phyloP scores from a whole-genome alignment of 345 rosid species.

The Pugionium dolabratum region DNA sequence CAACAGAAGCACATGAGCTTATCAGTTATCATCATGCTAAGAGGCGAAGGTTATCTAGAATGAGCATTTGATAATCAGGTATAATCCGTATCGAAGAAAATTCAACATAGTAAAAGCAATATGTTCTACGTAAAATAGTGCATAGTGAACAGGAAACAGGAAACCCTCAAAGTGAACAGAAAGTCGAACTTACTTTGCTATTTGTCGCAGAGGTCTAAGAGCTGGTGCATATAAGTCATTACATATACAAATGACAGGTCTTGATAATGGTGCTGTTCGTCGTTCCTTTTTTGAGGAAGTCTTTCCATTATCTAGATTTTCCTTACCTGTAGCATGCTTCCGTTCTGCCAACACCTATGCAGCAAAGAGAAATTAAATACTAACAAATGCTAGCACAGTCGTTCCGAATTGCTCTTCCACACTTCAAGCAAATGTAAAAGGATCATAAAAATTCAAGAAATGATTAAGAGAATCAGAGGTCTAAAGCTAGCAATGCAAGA shows the following conservation, averaged over 20 bases:
- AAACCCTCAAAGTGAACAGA: slow-evolving; percentile 16
- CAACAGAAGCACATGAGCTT: slow-evolving; percentile 25
- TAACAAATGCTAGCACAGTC: slow-evolving; percentile 11
- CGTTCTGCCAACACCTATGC: slow-evolving; percentile 73
- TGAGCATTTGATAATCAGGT: slow-evolving; percentile 28
- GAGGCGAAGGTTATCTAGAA: slow-evolving; percentile 17
- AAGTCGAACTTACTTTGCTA: slow-evolving; percentile 76
- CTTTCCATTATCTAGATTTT: slow-evolving; percentile 56
- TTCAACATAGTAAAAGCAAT: slow-evolving; percentile 14
- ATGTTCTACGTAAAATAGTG: slow-evolving; percentile 7
- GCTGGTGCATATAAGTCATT: slow-evolving; percentile 94
- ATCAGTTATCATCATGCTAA: slow-evolving; percentile 29
- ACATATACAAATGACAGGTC: slow-evolving; percentile 85
- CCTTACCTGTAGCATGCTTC: slow-evolving; percentile 61
- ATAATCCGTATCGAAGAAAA: neutral
- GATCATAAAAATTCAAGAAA: slow-evolving; percentile 12
- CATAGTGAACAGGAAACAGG: slow-evolving; percentile 15
- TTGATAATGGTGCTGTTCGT: slow-evolving; percentile 59
- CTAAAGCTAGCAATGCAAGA: slow-evolving; percentile 3
- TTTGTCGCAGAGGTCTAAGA: slow-evolving; percentile 84
- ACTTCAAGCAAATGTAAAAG: slow-evolving; percentile 8
- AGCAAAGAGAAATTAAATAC: slow-evolving; percentile 17
- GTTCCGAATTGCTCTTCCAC: slow-evolving; percentile 13
- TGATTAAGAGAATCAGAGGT: neutral
- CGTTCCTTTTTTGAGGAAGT: slow-evolving; percentile 58